A percentile compares a stretch with the other conserved stretches of the same genome.
These are phyloP conservation scores for Scedosporium aurantiacum DNA, from an alignment of 2,329 filamentous ascomycete species.

Conservation along the genomic window DNA sequence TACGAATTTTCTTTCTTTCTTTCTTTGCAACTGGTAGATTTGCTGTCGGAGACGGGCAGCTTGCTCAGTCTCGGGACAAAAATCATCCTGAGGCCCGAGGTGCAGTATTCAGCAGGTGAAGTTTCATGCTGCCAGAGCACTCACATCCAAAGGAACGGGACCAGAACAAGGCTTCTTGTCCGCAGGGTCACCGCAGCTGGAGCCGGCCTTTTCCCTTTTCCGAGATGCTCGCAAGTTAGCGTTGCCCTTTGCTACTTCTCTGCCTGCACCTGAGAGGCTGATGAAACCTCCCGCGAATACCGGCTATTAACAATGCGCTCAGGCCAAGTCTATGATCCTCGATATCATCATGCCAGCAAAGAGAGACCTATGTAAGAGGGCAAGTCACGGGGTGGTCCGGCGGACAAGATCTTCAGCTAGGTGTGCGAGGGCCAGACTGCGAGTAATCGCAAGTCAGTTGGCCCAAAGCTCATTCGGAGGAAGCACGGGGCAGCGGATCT, in stretches of 20 bases:
- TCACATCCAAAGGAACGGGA: not conserved
- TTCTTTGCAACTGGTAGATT: too few species aligned
- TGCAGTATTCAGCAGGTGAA: not conserved
- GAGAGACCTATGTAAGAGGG: not conserved
- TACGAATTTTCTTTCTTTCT: too few species aligned
- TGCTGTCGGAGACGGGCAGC: too few species aligned
- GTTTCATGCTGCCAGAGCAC: not conserved
- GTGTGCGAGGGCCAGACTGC: constrained; percentile 6
- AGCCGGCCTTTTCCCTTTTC: too few species aligned
- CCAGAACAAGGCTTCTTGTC: not conserved
- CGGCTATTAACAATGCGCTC: too few species aligned
- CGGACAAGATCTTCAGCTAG: not conserved
- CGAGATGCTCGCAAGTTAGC: too few species aligned
- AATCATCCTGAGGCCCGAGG: not conserved
- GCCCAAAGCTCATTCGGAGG: not conserved
- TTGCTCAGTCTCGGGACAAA: not conserved
- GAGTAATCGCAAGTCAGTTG: not conserved
- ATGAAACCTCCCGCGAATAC: too few species aligned
- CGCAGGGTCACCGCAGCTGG: too few species aligned
- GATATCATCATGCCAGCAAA: too few species aligned
- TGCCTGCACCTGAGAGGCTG: too few species aligned
- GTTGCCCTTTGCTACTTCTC: too few species aligned
- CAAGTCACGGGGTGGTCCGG: not conserved
- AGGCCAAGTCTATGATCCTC: too few species aligned
- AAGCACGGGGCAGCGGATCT: constrained; percentile 3